Conservation (phyloP, 2,329 filamentous ascomycete genomes). For the Aureobasidium vineae region DNA sequence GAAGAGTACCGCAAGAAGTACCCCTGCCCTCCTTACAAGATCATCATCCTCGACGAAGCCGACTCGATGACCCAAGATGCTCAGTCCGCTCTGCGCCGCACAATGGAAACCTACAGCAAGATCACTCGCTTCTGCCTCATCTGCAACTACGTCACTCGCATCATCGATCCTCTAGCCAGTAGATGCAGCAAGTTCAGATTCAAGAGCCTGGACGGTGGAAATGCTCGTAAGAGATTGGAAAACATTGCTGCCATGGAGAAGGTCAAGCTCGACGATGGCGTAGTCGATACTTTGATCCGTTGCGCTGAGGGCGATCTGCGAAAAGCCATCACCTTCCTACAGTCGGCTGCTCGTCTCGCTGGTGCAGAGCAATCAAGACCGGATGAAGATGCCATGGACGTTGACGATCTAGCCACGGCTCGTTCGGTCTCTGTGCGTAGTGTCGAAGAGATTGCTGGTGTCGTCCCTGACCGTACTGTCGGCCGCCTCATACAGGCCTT, state of each 20-base stretch:
- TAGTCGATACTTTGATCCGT: constrained; percentile 76
- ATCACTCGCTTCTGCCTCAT: constrained; percentile 97
- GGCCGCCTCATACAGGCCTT: constrained; percentile 70
- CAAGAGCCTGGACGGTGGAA: constrained; percentile 87
- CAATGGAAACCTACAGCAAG: constrained; percentile 97
- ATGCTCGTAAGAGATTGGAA: constrained; percentile 73
- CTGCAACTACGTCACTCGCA: constrained; percentile 97
- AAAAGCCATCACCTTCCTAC: constrained; percentile 93
- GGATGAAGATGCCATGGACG: constrained; percentile 58
- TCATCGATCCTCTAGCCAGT: constrained; percentile 92
- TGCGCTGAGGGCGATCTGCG: constrained; percentile 92
- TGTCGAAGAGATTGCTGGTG: constrained; percentile 93
- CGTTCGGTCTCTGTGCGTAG: constrained; percentile 68
- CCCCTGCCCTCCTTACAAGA: constrained; percentile 97
- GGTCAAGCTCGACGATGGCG: constrained; percentile 72
- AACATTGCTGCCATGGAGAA: constrained; percentile 80
- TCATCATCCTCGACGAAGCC: constrained; percentile 96
- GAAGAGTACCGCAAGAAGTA: constrained; percentile 62
- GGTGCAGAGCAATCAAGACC: constrained; percentile 55
- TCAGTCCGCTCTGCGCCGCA: constrained; percentile 84
- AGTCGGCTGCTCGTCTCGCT: constrained; percentile 87
- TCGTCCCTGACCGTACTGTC: constrained; percentile 77
- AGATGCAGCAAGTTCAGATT: constrained; percentile 97
- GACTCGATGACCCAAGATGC: constrained; percentile 99
- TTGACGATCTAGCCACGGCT: constrained; percentile 38